These are phyloP conservation scores for Hirschioporus abietinus DNA, from an alignment of 768 basidiomycete genomes.

Conservation along the genomic window DNA sequence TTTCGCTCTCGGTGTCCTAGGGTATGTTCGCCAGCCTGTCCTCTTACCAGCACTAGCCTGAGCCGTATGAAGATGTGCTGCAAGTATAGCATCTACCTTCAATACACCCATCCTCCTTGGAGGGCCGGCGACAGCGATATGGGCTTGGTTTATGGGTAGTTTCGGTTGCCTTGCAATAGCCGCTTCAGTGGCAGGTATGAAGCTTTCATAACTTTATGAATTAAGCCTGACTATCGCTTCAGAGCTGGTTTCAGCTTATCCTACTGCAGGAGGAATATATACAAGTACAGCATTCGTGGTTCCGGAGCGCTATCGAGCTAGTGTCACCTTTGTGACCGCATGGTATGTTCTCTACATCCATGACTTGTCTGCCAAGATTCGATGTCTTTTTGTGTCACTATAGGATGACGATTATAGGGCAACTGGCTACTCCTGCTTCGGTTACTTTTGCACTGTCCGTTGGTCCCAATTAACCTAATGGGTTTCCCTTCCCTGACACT, in stretches of 20 bases:
- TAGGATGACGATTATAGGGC: slow-evolving; percentile 28
- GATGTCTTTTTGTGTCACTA: not conserved
- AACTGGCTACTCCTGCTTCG: slow-evolving; percentile 26
- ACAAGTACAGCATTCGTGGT: slow-evolving; percentile 33
- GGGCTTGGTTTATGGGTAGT: slow-evolving; percentile 32
- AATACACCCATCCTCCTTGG: slow-evolving; percentile 32
- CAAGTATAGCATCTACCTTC: slow-evolving; percentile 32
- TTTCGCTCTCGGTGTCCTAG: slow-evolving; percentile 13
- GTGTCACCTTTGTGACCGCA: slow-evolving; percentile 31
- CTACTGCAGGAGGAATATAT: slow-evolving; percentile 37
- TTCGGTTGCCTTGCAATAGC: slow-evolving; percentile 10
- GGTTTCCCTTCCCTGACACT: not conserved
- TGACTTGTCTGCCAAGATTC: not conserved
- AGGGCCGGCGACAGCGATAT: slow-evolving; percentile 32
- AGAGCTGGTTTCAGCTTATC: slow-evolving; percentile 34
- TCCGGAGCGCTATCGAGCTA: slow-evolving; percentile 25
- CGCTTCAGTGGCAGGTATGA: slow-evolving; percentile 3
- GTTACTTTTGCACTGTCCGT: slow-evolving; percentile 23
- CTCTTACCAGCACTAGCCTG: not conserved
- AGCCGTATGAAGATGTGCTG: slow-evolving; percentile 14
- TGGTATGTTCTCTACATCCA: slow-evolving; percentile 20
- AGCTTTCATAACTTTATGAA: slow-evolving; percentile 16
- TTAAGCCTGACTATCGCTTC: slow-evolving; percentile 16
- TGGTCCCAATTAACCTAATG: not conserved
- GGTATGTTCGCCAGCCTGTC: slow-evolving; percentile 13